These are phyloP conservation scores for Phytophthora sp. DNA, from an alignment of 352 stramenopile species.

Conservation along the genomic window DNA sequence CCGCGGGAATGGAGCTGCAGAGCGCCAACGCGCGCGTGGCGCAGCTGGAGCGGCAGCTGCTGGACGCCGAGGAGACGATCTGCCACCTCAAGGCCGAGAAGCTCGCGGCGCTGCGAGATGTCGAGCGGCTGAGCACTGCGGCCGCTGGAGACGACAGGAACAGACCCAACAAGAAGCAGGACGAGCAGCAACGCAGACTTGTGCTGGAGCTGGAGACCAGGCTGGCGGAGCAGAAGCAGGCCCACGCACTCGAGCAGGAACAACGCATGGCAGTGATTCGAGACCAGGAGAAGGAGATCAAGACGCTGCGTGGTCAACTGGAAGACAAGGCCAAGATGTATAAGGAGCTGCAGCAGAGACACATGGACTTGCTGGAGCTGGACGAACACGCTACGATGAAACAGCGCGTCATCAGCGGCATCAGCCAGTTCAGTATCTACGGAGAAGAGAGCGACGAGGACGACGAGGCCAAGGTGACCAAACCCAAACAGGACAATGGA, in stretches of 20 bases:
- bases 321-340: slow-evolving; percentile 24
- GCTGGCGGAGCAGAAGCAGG: slow-evolving; percentile 40
- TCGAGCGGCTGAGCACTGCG: slow-evolving; percentile 53
- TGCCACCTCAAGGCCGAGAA: slow-evolving; percentile 82
- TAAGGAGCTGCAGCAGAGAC: slow-evolving; percentile 37
- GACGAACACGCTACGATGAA: slow-evolving; percentile 28
- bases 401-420: slow-evolving; percentile 18
- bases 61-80: slow-evolving; percentile 77
- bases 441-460: slow-evolving; percentile 36
- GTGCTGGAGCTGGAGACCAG: slow-evolving; percentile 48
- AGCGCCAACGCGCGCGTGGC: slow-evolving; percentile 61
- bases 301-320: slow-evolving; percentile 41
- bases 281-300: slow-evolving; percentile 63
- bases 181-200: slow-evolving; percentile 26
- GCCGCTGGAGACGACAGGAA: neutral
- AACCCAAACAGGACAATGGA: slow-evolving; percentile 1
- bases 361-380: slow-evolving; percentile 42
- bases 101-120: slow-evolving; percentile 50
- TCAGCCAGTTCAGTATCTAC: slow-evolving; percentile 37
- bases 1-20: slow-evolving; percentile 44
- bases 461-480: slow-evolving; percentile 18
- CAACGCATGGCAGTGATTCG: slow-evolving; percentile 65
- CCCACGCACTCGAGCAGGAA: slow-evolving; percentile 50
- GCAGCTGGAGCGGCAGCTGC: slow-evolving; percentile 54
- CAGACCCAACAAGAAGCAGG: neutral